Evolutionary conservation across 2,329 filamentous ascomycete genomes (phyloP), one percentile per base, ranked within the genome.

Genomic region (Lachnellula hyalina): DNA sequence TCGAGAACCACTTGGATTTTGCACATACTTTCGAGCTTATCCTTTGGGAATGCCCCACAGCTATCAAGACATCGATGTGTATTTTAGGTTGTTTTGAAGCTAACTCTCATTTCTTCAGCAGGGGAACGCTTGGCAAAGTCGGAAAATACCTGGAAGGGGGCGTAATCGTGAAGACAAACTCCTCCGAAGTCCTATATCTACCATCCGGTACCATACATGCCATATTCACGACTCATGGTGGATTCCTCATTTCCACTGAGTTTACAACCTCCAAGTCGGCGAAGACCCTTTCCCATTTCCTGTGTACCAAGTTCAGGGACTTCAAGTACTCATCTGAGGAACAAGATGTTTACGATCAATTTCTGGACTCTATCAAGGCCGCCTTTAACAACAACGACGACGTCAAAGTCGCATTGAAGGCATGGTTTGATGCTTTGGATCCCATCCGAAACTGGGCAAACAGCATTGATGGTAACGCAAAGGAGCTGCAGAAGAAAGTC

Each of bases 121-220:
- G 12, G 28, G 47, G 36, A 1, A 57, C 57, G 34, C 21, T 59
- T 8, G 21, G 35, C 15, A 46, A 52, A 28, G 54, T 58, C 5
- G 55, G 57, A 3, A 40, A 35, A 15, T 4, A 42, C 6, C 46
- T 61, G 5, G 59, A 58, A 55, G 59, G 55, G 2, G 57, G 59
- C 9, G 3, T 61, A 0, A 49, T 60, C 5, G 47, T 53, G 11
- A 44, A 50, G 12, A 60, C 53, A 3, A 54, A 47, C n/a, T 59
- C 59, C 1, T 38, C 41, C 1, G 21, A 59, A 4, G 57, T 53
- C 3, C 47, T 61, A 8, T 56, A 60, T 23, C 47, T 61, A 1
- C 57, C 59, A 9, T 49, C 53, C 3, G 59, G 57, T 5, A 53
- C 38, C 11, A 54, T 61, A 8, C 57, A 61, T 36, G 44, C 51